Conservation (phyloP, 176 grass and related monocot genomes). For the Paspalum vaginatum region DNA sequence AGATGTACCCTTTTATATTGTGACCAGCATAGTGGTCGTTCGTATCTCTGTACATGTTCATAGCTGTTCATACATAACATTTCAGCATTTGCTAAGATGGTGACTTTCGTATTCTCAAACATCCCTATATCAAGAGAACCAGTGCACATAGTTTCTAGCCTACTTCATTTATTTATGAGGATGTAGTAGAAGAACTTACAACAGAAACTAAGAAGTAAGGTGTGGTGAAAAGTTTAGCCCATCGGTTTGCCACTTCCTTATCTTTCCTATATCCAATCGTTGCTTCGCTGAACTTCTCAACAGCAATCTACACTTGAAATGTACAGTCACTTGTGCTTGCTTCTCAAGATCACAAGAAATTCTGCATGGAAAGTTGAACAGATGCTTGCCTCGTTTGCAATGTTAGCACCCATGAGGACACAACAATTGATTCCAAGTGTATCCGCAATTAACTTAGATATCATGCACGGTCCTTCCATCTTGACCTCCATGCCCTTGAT, state of each 20-base stretch:
- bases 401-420: slow-evolving; percentile 99
- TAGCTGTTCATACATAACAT: not conserved
- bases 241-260: slow-evolving; percentile 70
- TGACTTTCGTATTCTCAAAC: not conserved
- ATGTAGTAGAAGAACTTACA: slow-evolving; percentile 50
- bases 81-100: slow-evolving; percentile 3
- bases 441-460: slow-evolving; percentile 79
- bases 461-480: slow-evolving; percentile 95
- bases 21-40: not conserved
- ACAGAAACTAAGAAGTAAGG: slow-evolving; percentile 83
- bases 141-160: not conserved
- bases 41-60: not conserved
- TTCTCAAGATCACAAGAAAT: slow-evolving; percentile 11
- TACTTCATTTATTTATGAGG: not conserved
- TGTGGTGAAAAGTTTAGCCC: slow-evolving; percentile 79
- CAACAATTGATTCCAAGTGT: slow-evolving; percentile 90
- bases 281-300: slow-evolving; percentile 95
- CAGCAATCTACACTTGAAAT: slow-evolving; percentile 72
- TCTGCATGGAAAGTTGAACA: not conserved
- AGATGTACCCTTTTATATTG: too few relatives aligned
- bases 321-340: not conserved
- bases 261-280: slow-evolving; percentile 89
- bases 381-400: slow-evolving; percentile 84
- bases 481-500: slow-evolving; percentile 99
- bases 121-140: not conserved